phyloP scores from a whole-genome alignment of 371 early-diverging fungal species.

The Rhizopus sp. region DNA sequence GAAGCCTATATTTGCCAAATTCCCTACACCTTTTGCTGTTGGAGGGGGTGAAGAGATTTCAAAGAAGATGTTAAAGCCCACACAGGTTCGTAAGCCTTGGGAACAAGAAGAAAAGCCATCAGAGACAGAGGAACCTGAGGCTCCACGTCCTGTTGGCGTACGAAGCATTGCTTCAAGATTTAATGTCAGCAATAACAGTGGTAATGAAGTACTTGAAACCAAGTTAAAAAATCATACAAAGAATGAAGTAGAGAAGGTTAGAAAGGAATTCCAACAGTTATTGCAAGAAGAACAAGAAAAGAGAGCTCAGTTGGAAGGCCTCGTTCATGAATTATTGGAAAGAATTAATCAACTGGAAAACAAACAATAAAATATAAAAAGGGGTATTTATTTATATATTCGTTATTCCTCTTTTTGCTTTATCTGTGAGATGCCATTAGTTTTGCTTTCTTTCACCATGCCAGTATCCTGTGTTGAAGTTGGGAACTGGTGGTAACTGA shows the following conservation, averaged over 20 bases:
- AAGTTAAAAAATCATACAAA: slow-evolving; percentile 61
- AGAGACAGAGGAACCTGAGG: slow-evolving; percentile 23
- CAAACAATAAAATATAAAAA: slow-evolving; percentile 2
- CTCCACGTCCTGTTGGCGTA: slow-evolving; percentile 55
- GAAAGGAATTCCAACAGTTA: slow-evolving; percentile 45
- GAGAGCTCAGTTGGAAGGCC: slow-evolving; percentile 48
- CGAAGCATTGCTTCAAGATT: slow-evolving; percentile 56
- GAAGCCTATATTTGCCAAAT: slow-evolving; percentile 68
- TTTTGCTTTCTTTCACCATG: neutral
- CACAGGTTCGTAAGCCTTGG: slow-evolving; percentile 41
- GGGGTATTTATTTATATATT: slow-evolving; percentile 2
- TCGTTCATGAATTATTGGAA: slow-evolving; percentile 43
- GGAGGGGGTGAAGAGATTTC: slow-evolving; percentile 38
- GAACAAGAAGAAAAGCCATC: slow-evolving; percentile 34
- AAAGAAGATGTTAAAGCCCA: slow-evolving; percentile 44
- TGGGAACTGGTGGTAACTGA: neutral
- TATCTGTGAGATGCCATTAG: neutral
- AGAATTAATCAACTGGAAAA: slow-evolving; percentile 36
- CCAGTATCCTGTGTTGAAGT: neutral
- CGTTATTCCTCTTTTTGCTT: slow-evolving; percentile 1
- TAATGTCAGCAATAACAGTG: slow-evolving; percentile 45
- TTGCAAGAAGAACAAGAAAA: slow-evolving; percentile 56
- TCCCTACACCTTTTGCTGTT: slow-evolving; percentile 64
- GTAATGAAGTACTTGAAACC: slow-evolving; percentile 58
- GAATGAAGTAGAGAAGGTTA: slow-evolving; percentile 58